Evolutionary conservation across 495 filamentous ascomycete genomes (phyloP), one percentile per base, ranked within the genome.

Genomic region (Venustampulla echinocandica): DNA sequence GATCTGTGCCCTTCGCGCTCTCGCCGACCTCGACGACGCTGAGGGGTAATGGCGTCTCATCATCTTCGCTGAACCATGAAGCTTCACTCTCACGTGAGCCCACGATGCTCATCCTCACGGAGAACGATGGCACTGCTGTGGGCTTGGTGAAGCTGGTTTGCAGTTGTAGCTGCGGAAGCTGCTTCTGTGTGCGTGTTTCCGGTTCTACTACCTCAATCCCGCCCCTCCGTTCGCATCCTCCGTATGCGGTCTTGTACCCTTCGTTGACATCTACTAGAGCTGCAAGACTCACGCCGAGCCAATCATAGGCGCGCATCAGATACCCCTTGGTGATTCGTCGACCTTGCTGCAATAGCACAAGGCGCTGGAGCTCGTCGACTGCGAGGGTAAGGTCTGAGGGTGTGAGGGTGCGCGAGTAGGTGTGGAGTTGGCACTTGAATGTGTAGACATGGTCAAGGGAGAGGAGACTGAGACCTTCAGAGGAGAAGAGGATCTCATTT

Each of bases 401-500:
- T 33, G 43, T 52, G 49, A 47, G 52, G 7, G 58, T 38, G 17
- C 40, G 47, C 1, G 53, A 53, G 43, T 59, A 59, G 33, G 41
- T 28, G 54, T 61, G 35, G 2, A 85, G 68, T 3, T 77, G 69
- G 24, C 74, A 70, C 55, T 85, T 84, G 66, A 88, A 81, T 34
- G 76, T 84, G 63, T 85, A 86, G 54, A 86, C 67, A 46, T 80
- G 74, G 60, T 88, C 82, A 34, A 87, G 73, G 13, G 75, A 77
- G 0, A 87, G 62, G 23, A 87, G 61, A 0, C 76, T 83, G 23
- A 88, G 64, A 27, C 79, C 80, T 37, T 82, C 80, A n/a, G 79
- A 76, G 21, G 76, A 73, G 67, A 82, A 87, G 44, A 87, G 64
- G 23, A 81, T 66, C 40, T 84, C 77, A 54, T 85, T 81, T 56